phyloP scores from a whole-genome alignment of 768 basidiomycete genomes.

The Lactarius indigo region DNA sequence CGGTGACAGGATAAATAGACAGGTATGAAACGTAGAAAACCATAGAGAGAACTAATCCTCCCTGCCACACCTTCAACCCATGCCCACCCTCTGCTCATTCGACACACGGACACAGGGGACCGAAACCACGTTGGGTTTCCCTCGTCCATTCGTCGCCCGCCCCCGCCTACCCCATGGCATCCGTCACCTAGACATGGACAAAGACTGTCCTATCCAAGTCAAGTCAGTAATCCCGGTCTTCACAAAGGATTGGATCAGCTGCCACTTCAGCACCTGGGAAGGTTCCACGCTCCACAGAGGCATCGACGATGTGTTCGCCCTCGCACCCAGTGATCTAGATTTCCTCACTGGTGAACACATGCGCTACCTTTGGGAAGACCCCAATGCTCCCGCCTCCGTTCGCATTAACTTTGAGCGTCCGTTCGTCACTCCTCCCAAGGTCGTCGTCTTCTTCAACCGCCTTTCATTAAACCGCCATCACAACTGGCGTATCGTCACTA shows the following conservation, averaged over 20 bases:
- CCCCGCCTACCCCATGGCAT: neutral
- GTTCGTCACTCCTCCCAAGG: neutral
- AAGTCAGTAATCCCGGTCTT: neutral
- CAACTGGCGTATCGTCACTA: neutral
- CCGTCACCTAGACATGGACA: neutral
- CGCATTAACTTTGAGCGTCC: neutral
- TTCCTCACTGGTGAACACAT: neutral
- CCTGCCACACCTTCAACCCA: neutral
- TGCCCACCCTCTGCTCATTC: neutral
- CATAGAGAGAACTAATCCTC: neutral
- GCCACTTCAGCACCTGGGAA: neutral
- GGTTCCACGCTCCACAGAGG: neutral
- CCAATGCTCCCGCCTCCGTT: neutral
- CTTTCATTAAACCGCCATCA: neutral
- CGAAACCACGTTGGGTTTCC: neutral
- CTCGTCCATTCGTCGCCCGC: neutral
- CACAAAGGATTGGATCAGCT: neutral
- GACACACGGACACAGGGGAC: neutral
- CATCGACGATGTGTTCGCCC: neutral
- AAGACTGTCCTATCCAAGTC: accelerated
- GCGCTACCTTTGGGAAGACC: neutral
- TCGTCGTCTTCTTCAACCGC: neutral
- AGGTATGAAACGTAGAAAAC: neutral
- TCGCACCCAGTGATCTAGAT: neutral
- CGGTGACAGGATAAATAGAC: no score